Conservation (phyloP, 2,329 filamentous ascomycete genomes). For the Purpureocillium takamizusanense region DNA sequence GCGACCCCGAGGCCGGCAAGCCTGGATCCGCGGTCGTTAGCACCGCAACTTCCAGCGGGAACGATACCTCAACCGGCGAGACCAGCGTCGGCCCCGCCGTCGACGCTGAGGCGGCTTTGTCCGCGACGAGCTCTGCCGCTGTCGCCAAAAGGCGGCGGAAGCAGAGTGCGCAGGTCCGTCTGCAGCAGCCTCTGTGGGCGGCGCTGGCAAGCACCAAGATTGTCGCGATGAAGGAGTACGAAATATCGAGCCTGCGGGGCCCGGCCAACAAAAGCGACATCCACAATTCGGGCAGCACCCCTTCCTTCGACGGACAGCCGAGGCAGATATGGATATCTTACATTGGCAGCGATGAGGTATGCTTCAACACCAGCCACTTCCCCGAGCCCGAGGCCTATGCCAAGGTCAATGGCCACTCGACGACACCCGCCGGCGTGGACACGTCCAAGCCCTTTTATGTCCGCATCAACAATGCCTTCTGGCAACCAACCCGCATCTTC, state of each 20-base stretch:
- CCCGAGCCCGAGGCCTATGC: slow-evolving; percentile 26
- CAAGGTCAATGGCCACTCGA: slow-evolving; percentile 18
- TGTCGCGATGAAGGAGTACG: slow-evolving; percentile 85
- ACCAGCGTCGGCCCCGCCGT: too few relatives aligned
- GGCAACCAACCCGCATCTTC: slow-evolving; percentile 69
- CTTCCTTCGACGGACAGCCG: slow-evolving; percentile 55
- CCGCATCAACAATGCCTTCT: slow-evolving; percentile 67
- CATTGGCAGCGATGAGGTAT: slow-evolving; percentile 68
- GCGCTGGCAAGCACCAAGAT: slow-evolving; percentile 94
- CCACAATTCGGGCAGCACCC: slow-evolving; percentile 67
- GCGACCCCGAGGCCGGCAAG: slow-evolving; percentile 37
- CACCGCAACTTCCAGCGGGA: too few relatives aligned
- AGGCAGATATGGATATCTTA: slow-evolving; percentile 75
- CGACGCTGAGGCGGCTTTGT: slow-evolving; percentile 4
- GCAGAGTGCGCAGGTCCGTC: slow-evolving; percentile 82
- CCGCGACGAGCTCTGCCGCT: slow-evolving; percentile 28
- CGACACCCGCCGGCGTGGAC: slow-evolving; percentile 46
- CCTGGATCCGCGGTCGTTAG: too few relatives aligned
- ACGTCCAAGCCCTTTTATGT: slow-evolving; percentile 70
- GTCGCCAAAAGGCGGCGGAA: slow-evolving; percentile 74
- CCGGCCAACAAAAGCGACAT: slow-evolving; percentile 66
- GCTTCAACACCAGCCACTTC: slow-evolving; percentile 65
- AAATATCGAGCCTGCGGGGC: slow-evolving; percentile 70
- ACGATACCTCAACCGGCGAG: too few relatives aligned
- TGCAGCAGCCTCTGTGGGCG: slow-evolving; percentile 88